A percentile compares a stretch with the other conserved stretches of the same genome.
phyloP scores from a whole-genome alignment of 108 stramenopile genomes.

The Aureococcus anophagefferens region DNA sequence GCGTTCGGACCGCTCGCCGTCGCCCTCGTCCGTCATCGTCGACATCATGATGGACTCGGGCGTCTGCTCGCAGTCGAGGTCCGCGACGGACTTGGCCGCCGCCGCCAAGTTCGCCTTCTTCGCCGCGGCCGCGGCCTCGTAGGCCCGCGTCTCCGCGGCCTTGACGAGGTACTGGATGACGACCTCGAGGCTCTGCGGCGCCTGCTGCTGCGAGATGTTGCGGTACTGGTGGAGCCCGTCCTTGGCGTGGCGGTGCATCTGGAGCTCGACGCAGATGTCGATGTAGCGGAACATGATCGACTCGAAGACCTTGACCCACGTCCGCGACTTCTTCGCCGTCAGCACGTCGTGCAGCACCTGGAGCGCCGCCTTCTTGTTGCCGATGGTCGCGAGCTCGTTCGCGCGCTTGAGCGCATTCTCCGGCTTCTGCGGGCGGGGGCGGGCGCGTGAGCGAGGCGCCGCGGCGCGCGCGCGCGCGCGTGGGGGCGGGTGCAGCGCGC shows the following conservation, averaged over 20 bases:
- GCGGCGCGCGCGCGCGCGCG: no score
- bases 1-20: slow-evolving; percentile 75
- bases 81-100: slow-evolving; percentile 53
- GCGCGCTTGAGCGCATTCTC: slow-evolving; percentile 54
- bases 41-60: slow-evolving; percentile 82
- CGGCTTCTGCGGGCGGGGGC: slow-evolving; percentile 21
- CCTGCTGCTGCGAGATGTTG: slow-evolving; percentile 78
- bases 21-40: slow-evolving; percentile 85
- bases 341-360: slow-evolving; percentile 66
- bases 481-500: no score
- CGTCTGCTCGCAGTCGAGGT: slow-evolving; percentile 66
- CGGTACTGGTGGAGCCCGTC: slow-evolving; percentile 97
- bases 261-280: slow-evolving; percentile 76
- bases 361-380: slow-evolving; percentile 53
- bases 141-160: slow-evolving; percentile 59
- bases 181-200: slow-evolving; percentile 81
- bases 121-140: slow-evolving; percentile 60
- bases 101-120: slow-evolving; percentile 9
- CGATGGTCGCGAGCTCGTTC: slow-evolving; percentile 46
- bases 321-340: slow-evolving; percentile 65
- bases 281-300: slow-evolving; percentile 83
- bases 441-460: no score
- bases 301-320: slow-evolving; percentile 88
- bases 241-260: slow-evolving; percentile 78
- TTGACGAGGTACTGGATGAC: slow-evolving; percentile 82